Percentiles rank a stretch among this genome's conserved stretches.
These are phyloP conservation scores for Lodderomyces margitis DNA, from an alignment of 1,139 yeast species.

Conservation along the genomic window DNA sequence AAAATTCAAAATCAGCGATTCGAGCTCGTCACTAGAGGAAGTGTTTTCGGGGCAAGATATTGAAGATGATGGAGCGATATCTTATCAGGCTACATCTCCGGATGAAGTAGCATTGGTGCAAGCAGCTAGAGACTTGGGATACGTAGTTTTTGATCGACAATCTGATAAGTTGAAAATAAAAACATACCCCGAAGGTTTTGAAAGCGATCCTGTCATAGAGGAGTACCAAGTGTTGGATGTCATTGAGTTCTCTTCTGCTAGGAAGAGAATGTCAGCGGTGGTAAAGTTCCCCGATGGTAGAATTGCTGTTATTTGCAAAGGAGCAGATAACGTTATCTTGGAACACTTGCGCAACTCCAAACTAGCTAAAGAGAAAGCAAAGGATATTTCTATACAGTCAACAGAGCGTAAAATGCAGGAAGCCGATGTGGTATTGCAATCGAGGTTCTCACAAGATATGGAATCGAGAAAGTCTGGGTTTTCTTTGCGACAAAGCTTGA, in stretches of 20 bases:
- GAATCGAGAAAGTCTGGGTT: conserved; percentile 29
- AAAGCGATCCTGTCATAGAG: conserved; percentile 59
- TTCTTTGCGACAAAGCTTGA: conserved; percentile 34
- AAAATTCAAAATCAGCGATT: conserved; percentile 7
- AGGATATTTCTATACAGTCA: conserved; percentile 60
- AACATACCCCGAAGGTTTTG: conserved; percentile 82
- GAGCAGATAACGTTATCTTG: conserved; percentile 91
- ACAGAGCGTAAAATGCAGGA: conserved; percentile 70
- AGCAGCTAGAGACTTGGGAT: conserved; percentile 95
- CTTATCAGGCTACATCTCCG: conserved; percentile 92
- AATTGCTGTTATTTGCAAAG: conserved; percentile 81
- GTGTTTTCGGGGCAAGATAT: not conserved
- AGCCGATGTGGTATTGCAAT: conserved; percentile 71
- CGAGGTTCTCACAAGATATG: conserved; percentile 36
- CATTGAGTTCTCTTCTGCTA: conserved; percentile 80
- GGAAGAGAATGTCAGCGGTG: conserved; percentile 94
- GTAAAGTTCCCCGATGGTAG: conserved; percentile 78
- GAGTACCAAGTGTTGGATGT: conserved; percentile 71
- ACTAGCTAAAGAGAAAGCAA: conserved; percentile 60
- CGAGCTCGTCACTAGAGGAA: conserved; percentile 18
- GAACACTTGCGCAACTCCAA: conserved; percentile 63
- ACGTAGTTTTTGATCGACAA: conserved; percentile 68
- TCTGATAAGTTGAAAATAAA: conserved; percentile 61
- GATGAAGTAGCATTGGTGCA: conserved; percentile 91
- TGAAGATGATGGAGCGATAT: conserved; percentile 47